A percentile compares a stretch with the other conserved stretches of the same genome.
Conservation (phyloP, 2,329 filamentous ascomycete species). For the Cadophora gregata region DNA sequence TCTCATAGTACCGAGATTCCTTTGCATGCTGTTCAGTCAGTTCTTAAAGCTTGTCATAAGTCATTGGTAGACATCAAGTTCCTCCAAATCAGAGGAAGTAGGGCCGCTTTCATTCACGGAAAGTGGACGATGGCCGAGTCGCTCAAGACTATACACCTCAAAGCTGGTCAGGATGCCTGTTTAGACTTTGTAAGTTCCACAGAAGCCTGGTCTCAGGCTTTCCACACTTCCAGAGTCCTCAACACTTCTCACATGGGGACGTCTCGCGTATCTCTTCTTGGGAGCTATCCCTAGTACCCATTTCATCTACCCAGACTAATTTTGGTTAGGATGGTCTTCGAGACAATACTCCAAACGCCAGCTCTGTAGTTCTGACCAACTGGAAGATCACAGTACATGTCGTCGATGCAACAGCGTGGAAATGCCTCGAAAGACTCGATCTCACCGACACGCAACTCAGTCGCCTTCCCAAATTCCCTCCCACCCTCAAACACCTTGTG, state of each 20-base stretch:
- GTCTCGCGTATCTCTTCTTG: no score
- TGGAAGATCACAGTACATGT: slow-evolving; percentile 25
- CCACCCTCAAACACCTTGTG: slow-evolving; percentile 38
- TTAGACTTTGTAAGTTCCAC: slow-evolving; percentile 34
- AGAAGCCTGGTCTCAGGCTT: neutral
- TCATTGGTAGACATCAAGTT: slow-evolving; percentile 36
- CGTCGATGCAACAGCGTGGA: slow-evolving; percentile 31
- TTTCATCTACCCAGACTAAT: slow-evolving; percentile 10
- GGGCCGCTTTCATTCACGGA: neutral
- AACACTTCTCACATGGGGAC: neutral
- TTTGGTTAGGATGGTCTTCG: slow-evolving; percentile 30
- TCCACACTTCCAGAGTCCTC: neutral
- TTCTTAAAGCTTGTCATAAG: slow-evolving; percentile 29
- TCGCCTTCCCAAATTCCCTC: slow-evolving; percentile 37
- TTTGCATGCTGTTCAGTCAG: slow-evolving; percentile 23
- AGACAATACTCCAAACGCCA: slow-evolving; percentile 34
- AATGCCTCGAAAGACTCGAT: slow-evolving; percentile 36
- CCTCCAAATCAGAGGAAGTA: slow-evolving; percentile 21
- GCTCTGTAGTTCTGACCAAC: slow-evolving; percentile 27
- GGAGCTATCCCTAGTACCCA: no score
- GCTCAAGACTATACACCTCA: slow-evolving; percentile 30
- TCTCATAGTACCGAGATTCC: slow-evolving; percentile 31
- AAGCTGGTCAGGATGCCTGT: neutral
- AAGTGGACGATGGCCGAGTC: slow-evolving; percentile 32
- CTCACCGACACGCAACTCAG: slow-evolving; percentile 31